A percentile compares a stretch with the other conserved stretches of the same genome.
Evolutionary conservation across 768 basidiomycete genomes (phyloP).

Genomic region (Boletus rex-veris): DNA sequence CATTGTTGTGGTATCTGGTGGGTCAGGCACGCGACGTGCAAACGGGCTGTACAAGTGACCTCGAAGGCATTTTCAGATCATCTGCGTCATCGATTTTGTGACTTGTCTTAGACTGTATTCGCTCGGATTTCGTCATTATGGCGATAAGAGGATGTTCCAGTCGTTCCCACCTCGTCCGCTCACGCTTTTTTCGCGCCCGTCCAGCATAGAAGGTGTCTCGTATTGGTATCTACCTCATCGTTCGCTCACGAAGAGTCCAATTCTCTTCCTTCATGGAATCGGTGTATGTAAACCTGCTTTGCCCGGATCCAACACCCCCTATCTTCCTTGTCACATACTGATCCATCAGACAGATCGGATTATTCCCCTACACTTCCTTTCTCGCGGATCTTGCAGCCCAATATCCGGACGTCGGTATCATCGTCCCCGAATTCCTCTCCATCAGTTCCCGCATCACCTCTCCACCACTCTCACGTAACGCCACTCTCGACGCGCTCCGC

Average conservation of each 20-base stretch:
- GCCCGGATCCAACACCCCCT: too few species aligned
- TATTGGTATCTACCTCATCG: conserved; percentile 53
- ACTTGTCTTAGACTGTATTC: conserved; percentile 38
- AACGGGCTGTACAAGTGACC: not conserved
- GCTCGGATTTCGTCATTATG: conserved; percentile 55
- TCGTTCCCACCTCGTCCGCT: conserved; percentile 55
- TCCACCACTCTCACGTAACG: conserved; percentile 42
- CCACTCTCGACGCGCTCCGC: conserved; percentile 42
- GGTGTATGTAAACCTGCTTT: conserved; percentile 39
- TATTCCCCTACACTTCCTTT: conserved; percentile 55
- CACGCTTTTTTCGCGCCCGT: conserved; percentile 41
- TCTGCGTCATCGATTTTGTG: conserved; percentile 46
- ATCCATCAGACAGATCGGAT: conserved; percentile 46
- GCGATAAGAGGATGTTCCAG: conserved; percentile 31
- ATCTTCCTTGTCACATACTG: too few species aligned
- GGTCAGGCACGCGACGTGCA: conserved; percentile 17
- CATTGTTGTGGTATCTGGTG: conserved; percentile 63
- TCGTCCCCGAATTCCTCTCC: conserved; percentile 58
- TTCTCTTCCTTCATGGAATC: conserved; percentile 70
- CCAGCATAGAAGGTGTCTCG: conserved; percentile 33
- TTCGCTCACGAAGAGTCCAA: conserved; percentile 43
- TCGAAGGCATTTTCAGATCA: conserved; percentile 40
- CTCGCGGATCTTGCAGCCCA: conserved; percentile 41
- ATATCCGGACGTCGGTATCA: conserved; percentile 52
- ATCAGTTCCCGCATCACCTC: conserved; percentile 59